A percentile compares a stretch with the other conserved stretches of the same genome.
Evolutionary conservation across 2,329 filamentous ascomycete genomes (phyloP).

Genomic region (Venturia pyrina): DNA sequence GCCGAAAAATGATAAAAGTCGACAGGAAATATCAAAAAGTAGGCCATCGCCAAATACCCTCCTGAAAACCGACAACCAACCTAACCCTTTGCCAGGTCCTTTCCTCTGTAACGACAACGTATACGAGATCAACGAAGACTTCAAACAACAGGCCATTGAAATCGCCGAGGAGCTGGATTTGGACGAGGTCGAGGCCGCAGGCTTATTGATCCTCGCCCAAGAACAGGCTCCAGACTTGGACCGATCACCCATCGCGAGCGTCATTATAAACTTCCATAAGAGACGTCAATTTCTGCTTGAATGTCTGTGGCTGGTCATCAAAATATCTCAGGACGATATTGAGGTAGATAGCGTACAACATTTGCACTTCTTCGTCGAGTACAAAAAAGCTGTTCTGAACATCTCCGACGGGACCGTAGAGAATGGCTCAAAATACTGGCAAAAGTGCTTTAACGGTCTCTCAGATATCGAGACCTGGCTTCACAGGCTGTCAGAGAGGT

Average conservation of each 20-base stretch:
- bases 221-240: conserved; percentile 59
- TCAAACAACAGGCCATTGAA: conserved; percentile 70
- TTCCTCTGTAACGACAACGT: conserved; percentile 46
- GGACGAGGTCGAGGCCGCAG: conserved; percentile 77
- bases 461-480: conserved; percentile 67
- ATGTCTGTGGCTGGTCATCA: conserved; percentile 69
- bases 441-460: conserved; percentile 69
- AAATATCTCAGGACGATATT: conserved; percentile 51
- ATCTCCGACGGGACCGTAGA: conserved; percentile 35
- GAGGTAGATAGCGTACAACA: conserved; percentile 22
- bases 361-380: not conserved
- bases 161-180: conserved; percentile 82
- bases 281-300: conserved; percentile 75
- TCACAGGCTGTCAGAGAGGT: conserved; percentile 62
- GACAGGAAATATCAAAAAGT: conserved; percentile 44
- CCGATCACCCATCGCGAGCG: conserved; percentile 63
- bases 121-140: conserved; percentile 76
- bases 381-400: conserved; percentile 1
- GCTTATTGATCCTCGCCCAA: conserved; percentile 64
- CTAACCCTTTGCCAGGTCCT: not conserved
- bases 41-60: not conserved
- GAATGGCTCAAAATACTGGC: conserved; percentile 54
- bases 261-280: conserved; percentile 80
- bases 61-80: not conserved
- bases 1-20: conserved; percentile 61